phyloP scores from a whole-genome alignment of 1,139 yeast genomes.

The Geotrichum phurueaensis region DNA sequence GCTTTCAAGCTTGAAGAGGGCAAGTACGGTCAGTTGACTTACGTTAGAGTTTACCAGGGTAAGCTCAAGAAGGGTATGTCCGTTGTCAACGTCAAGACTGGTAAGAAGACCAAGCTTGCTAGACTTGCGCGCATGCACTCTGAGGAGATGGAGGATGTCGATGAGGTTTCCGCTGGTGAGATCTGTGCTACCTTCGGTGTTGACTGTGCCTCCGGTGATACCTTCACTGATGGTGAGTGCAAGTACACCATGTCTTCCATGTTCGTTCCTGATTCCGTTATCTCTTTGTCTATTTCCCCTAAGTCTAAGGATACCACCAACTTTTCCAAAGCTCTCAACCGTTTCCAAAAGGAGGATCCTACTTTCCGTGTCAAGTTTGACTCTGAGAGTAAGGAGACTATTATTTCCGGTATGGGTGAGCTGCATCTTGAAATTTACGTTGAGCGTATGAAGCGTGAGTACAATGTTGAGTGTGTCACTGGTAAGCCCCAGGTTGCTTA shows the following conservation, averaged over 20 bases:
- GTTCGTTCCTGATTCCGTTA: conserved; percentile 98
- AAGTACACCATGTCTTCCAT: conserved; percentile 89
- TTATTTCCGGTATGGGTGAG: conserved; percentile 98
- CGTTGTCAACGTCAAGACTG: conserved; percentile 84
- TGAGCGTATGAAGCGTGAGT: conserved; percentile 96
- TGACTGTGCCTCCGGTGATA: conserved; percentile 99
- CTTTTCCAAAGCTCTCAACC: conserved; percentile 92
- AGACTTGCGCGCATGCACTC: conserved; percentile 98
- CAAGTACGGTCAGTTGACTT: conserved; percentile 93
- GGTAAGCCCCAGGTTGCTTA: conserved; percentile 98
- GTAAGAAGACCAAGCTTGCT: conserved; percentile 91
- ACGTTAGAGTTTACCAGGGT: conserved; percentile 96
- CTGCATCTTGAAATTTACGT: conserved; percentile 93
- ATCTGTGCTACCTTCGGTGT: conserved; percentile 99
- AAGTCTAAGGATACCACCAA: conserved; percentile 81
- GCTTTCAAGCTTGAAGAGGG: conserved; percentile 99
- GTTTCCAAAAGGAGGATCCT: conserved; percentile 98
- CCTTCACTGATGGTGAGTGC: conserved; percentile 70
- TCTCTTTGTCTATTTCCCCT: conserved; percentile 85
- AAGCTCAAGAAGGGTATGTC: conserved; percentile 82
- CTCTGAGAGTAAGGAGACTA: conserved; percentile 87
- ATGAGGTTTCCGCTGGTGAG: conserved; percentile 95
- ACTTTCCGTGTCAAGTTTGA: conserved; percentile 92
- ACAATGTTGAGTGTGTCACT: conserved; percentile 88
- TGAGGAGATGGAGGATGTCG: conserved; percentile 96